A percentile compares a stretch with the other conserved stretches of the same genome.
Evolutionary conservation across 2,329 filamentous ascomycete genomes (phyloP).

Genomic region (Myotisia sp.): DNA sequence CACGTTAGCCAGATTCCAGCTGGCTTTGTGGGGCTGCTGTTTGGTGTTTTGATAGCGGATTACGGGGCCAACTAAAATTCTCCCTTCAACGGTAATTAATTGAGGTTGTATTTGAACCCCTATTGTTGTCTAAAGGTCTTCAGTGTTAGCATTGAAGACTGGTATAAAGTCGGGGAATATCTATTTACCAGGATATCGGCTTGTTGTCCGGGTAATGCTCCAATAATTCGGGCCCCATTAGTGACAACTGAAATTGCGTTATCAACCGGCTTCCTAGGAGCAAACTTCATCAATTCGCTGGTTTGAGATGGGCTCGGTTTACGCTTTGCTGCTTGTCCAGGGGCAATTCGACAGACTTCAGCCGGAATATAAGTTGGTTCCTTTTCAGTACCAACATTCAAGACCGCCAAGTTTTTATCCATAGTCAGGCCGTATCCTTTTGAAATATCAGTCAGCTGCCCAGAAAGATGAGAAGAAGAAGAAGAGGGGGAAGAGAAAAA

Average conservation of each 20-base stretch:
- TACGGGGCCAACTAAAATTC: slow-evolving; percentile 48
- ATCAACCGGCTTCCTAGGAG: slow-evolving; percentile 49
- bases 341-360: slow-evolving; percentile 49
- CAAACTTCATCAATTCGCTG: slow-evolving; percentile 55
- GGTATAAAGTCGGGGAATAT: not conserved
- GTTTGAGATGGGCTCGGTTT: slow-evolving; percentile 50
- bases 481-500: not conserved
- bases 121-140: no score
- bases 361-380: slow-evolving; percentile 52
- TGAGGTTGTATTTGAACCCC: slow-evolving; percentile 19
- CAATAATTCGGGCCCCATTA: slow-evolving; percentile 41
- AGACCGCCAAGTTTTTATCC: slow-evolving; percentile 38
- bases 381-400: slow-evolving; percentile 49
- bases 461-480: not conserved
- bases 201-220: slow-evolving; percentile 34
- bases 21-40: slow-evolving; percentile 36
- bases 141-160: slow-evolving; percentile 2
- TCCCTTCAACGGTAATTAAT: slow-evolving; percentile 58
- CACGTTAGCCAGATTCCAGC: slow-evolving; percentile 54
- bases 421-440: slow-evolving; percentile 26
- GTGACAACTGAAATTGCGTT: slow-evolving; percentile 54
- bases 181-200: no score
- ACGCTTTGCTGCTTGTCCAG: slow-evolving; percentile 49
- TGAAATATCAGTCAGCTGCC: slow-evolving; percentile 5
- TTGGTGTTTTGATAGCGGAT: slow-evolving; percentile 54